Evolutionary conservation across 2,329 filamentous ascomycete species (phyloP).

Genomic region (Fusarium marasasianum): DNA sequence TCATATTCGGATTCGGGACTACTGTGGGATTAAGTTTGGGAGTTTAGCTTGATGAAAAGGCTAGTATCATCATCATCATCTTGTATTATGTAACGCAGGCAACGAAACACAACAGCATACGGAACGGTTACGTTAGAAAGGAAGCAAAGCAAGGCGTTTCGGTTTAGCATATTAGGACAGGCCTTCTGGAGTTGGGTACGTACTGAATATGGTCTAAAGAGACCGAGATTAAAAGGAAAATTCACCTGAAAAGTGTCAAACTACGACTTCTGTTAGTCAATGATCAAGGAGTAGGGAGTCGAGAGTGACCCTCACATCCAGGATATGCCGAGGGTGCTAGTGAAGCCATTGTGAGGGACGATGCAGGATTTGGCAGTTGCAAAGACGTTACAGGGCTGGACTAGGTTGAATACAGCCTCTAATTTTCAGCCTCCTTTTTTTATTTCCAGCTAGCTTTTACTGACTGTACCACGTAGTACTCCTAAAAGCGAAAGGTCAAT

Average conservation of each 20-base stretch:
- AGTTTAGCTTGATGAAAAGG: conserved; percentile 6
- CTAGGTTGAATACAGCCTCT: conserved; percentile 4
- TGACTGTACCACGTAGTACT: background rate
- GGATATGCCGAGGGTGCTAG: conserved; percentile 2
- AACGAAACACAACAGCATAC: conserved; percentile 26
- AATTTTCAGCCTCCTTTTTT: conserved; percentile 14
- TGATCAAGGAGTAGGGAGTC: background rate
- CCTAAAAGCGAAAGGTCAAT: conserved; percentile 6
- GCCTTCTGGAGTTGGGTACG: background rate
- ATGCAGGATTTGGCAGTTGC: background rate
- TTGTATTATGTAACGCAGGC: conserved; percentile 30
- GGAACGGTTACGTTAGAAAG: conserved; percentile 27
- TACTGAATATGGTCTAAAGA: background rate
- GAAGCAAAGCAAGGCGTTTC: conserved; percentile 29
- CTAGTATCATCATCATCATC: conserved; percentile 7
- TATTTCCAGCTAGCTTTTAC: background rate
- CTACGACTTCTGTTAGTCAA: background rate
- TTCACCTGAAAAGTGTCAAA: background rate
- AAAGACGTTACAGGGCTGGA: conserved; percentile 21
- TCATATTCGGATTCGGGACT: conserved; percentile 14
- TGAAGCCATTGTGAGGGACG: background rate
- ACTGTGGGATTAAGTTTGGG: conserved; percentile 25
- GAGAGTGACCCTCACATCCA: conserved; percentile 9
- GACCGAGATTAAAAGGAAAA: background rate
- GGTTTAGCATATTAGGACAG: conserved; percentile 21